A percentile compares a stretch with the other conserved stretches of the same genome.
phyloP scores from a whole-genome alignment of 108 stramenopile species.

The Asterionellopsis glacialis region DNA sequence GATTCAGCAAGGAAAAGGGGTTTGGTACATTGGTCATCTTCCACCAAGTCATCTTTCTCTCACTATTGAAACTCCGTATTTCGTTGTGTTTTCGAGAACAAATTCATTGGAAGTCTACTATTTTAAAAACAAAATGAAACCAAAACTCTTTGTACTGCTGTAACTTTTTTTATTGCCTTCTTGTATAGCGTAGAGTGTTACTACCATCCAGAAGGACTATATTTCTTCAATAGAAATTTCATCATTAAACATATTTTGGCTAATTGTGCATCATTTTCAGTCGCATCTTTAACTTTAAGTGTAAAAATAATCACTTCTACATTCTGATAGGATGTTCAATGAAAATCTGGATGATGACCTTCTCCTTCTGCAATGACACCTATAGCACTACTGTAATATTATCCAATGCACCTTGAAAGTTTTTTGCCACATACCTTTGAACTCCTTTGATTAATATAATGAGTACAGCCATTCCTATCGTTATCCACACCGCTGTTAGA shows the following conservation, averaged over 20 bases:
- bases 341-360: conserved; percentile 90
- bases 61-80: too few species aligned
- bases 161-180: too few species aligned
- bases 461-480: conserved; percentile 21
- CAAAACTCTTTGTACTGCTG: too few species aligned
- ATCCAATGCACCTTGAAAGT: conserved; percentile 74
- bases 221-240: conserved; percentile 48
- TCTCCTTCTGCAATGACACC: conserved; percentile 76
- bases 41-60: too few species aligned
- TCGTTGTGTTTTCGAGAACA: too few species aligned
- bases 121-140: too few species aligned
- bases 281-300: conserved; percentile 74
- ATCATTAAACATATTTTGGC: conserved; percentile 64
- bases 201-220: too few species aligned
- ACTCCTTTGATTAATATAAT: too few species aligned
- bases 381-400: conserved; percentile 70
- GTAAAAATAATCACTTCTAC: conserved; percentile 83
- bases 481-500: not conserved
- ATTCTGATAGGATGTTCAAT: conserved; percentile 84
- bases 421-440: conserved; percentile 42
- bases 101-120: too few species aligned
- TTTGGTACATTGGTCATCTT: too few species aligned
- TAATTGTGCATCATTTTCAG: conserved; percentile 76
- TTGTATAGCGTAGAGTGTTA: too few species aligned
- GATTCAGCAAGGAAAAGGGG: too few species aligned